Percentiles rank a stretch among this genome's conserved stretches.
These are phyloP conservation scores for Papiliotrema nemorosa DNA, from an alignment of 1,284 basidiomycete species.

Conservation along the genomic window DNA sequence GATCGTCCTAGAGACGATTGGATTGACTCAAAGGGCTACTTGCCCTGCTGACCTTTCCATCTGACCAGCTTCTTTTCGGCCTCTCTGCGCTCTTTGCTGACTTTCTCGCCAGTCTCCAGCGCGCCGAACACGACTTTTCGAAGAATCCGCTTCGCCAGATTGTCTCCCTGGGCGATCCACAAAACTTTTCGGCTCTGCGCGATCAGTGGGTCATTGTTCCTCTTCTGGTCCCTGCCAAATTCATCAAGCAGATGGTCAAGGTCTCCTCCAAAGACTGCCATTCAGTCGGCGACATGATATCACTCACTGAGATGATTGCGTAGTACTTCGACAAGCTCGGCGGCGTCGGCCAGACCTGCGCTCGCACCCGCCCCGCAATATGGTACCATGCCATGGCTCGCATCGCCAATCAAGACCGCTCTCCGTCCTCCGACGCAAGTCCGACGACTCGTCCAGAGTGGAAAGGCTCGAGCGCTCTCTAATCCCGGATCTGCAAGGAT, in stretches of 20 bases:
- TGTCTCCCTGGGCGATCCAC: slow-evolving; percentile 20
- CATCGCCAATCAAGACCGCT: slow-evolving; percentile 21
- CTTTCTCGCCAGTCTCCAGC: background rate
- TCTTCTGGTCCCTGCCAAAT: slow-evolving; percentile 9
- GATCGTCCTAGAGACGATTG: too few species aligned
- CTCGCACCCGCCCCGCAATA: slow-evolving; percentile 26
- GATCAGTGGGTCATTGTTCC: slow-evolving; percentile 15
- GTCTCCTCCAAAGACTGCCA: background rate
- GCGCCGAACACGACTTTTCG: background rate
- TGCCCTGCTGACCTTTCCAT: slow-evolving; percentile 1
- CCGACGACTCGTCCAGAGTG: slow-evolving; percentile 7
- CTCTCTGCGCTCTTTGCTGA: background rate
- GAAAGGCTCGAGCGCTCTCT: slow-evolving; percentile 1
- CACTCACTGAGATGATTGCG: slow-evolving; percentile 1
- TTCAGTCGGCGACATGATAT: background rate
- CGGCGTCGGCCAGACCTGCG: slow-evolving; percentile 18
- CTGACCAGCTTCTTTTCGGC: background rate
- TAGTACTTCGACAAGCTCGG: slow-evolving; percentile 10
- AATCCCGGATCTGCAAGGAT: slow-evolving; percentile 11
- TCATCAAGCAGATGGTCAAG: slow-evolving; percentile 1
- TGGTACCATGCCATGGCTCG: slow-evolving; percentile 20
- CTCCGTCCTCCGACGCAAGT: slow-evolving; percentile 13
- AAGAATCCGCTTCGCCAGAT: background rate
- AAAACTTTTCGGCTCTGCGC: slow-evolving; percentile 8
- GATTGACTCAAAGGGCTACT: too few species aligned